A percentile compares a stretch with the other conserved stretches of the same genome.
These are phyloP conservation scores for Colletotrichum sp. DNA, from an alignment of 2,329 filamentous ascomycete species.

Conservation along the genomic window DNA sequence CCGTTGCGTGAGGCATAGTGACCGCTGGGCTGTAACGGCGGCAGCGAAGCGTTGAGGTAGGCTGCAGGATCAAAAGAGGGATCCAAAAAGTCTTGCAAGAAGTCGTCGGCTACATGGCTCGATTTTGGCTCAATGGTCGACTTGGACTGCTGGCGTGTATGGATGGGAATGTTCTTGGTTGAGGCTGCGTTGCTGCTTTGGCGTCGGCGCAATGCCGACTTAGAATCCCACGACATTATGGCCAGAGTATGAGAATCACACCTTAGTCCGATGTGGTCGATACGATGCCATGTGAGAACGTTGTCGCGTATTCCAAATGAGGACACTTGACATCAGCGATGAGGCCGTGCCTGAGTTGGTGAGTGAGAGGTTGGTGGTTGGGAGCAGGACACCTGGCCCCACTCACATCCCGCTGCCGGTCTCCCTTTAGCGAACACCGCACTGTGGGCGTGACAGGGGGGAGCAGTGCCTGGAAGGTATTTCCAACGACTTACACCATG, in stretches of 20 bases:
- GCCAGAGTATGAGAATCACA: too few species aligned
- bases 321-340: neutral
- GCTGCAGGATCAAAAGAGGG: conserved; percentile 81
- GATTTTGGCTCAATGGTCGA: conserved; percentile 54
- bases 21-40: conserved; percentile 62
- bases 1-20: conserved; percentile 24
- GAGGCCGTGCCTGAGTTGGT: neutral
- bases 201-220: conserved; percentile 44
- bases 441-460: neutral
- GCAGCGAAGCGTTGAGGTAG: conserved; percentile 82
- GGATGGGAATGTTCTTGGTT: conserved; percentile 42
- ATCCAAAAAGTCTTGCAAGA: conserved; percentile 76
- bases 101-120: conserved; percentile 72
- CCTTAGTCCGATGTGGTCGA: too few species aligned
- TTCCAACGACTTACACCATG: neutral
- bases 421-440: conserved; percentile 7
- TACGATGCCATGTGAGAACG: neutral
- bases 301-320: neutral
- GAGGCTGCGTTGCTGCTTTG: conserved; percentile 50
- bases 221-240: conserved; percentile 45
- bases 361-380: neutral
- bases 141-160: conserved; percentile 43
- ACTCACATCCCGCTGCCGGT: neutral
- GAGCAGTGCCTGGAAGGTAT: neutral
- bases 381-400: neutral